phyloP scores from a whole-genome alignment of 306 rosid species.

The Acacia crassicarpa region DNA sequence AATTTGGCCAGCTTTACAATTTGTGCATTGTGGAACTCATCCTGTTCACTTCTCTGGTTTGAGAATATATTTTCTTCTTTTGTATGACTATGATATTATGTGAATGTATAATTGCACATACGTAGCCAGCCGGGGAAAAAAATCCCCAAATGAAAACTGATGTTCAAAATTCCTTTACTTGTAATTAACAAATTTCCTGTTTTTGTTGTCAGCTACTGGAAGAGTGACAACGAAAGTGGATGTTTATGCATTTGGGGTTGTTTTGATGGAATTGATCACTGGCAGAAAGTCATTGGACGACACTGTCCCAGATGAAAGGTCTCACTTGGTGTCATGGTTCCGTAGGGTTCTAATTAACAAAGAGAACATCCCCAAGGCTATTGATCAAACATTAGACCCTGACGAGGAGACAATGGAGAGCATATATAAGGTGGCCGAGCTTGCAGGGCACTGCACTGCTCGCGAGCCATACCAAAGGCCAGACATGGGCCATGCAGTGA shows the following conservation, averaged over 20 bases:
- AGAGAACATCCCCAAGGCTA: constrained; percentile 85
- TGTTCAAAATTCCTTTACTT: constrained; percentile 22
- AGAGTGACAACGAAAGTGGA: constrained; percentile 92
- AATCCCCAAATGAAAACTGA: not conserved
- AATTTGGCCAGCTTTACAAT: not conserved
- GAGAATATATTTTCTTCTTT: not conserved
- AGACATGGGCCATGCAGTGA: constrained; percentile 90
- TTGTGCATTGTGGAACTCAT: constrained; percentile 6
- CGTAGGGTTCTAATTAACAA: constrained; percentile 72
- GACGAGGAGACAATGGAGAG: constrained; percentile 91
- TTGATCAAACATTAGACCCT: constrained; percentile 69
- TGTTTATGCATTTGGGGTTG: constrained; percentile 87
- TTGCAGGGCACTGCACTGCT: constrained; percentile 86
- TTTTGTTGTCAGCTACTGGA: constrained; percentile 66
- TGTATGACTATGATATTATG: not conserved
- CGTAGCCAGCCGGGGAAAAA: not conserved
- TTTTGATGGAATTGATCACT: constrained; percentile 75
- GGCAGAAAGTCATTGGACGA: constrained; percentile 85
- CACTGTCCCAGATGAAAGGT: constrained; percentile 72
- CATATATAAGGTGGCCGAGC: constrained; percentile 79
- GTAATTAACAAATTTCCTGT: constrained; percentile 14
- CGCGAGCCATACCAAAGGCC: constrained; percentile 93
- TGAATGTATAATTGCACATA: too few species aligned
- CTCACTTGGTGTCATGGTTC: constrained; percentile 89
- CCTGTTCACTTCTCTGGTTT: constrained; percentile 4